Base-by-base conservation (phyloP, 768 basidiomycete species). In the Pholiota molesta region DNA sequence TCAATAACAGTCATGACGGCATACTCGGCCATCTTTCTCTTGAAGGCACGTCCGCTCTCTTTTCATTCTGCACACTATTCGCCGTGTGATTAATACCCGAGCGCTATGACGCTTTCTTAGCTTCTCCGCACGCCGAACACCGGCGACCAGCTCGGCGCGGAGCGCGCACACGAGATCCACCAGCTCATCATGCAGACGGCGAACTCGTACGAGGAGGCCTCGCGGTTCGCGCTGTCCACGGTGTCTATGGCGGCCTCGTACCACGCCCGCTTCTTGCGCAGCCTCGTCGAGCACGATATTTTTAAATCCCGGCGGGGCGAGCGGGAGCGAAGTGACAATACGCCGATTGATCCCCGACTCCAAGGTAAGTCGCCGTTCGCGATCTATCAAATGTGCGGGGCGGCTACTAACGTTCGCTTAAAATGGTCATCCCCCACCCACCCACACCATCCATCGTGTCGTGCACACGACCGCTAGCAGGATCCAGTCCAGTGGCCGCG, bases 1-100 rank as follows among this genome's bases (percentile, higher is more conserved):
- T 89, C 90, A 5, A 86, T 92, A 62, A 88, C 89, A 8, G 85
- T 90, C 51, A 94, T 94, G 92, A 90, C 90, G 19, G 93, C 91
- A 26, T 94, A 94, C 68, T 86, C 90, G 52, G 92, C 92, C 19
- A 86, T 94, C 39, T 89, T 92, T 70, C 75, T 95, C 64, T 77
- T 94, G 65, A 88, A 83, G 81, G 93, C 90, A 70, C 56, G 74
- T 66, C 63, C 61, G 33, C 47, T 49, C n/a, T 26, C 47, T 49
- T 49, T 49, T 49, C 23, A 57, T 59, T 61, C 61, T 57, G 45
- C 62, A 57, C 40, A 8, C 19, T 55, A 59, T 55, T 55, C 13
- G 35, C 29, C 23, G 40, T 45, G 13, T 45, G 13, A 55, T 63
- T 52, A 52, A 26, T 56, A 23, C 17, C 29, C 44, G 53, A n/a